phyloP scores from a whole-genome alignment of 768 basidiomycete genomes.

The Brasilioporus rufonigricans region DNA sequence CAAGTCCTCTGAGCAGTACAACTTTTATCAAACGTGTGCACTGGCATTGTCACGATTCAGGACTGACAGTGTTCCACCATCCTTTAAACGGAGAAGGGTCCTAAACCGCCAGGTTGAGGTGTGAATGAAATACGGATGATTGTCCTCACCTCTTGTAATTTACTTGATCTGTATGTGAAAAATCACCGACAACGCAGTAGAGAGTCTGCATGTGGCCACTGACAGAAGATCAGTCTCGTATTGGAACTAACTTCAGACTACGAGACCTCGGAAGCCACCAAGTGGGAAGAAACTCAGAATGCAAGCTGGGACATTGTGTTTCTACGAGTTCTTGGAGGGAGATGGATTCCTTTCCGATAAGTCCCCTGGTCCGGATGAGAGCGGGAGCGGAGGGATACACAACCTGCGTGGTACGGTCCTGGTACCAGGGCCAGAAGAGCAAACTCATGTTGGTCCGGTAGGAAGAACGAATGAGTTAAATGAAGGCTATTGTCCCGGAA shows the following conservation, averaged over 20 bases:
- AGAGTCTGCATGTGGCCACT: constrained; percentile 35
- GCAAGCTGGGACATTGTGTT: constrained; percentile 28
- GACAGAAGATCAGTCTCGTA: constrained; percentile 13
- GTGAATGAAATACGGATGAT: not conserved
- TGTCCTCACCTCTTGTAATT: constrained; percentile 29
- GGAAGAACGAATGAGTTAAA: not conserved
- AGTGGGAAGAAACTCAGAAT: constrained; percentile 27
- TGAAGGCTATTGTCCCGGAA: constrained; percentile 5
- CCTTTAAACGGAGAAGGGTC: constrained; percentile 28
- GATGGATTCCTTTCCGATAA: constrained; percentile 8
- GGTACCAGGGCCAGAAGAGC: constrained; percentile 15
- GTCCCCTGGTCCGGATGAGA: constrained; percentile 16
- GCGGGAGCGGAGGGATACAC: constrained; percentile 21
- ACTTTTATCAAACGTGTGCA: not conserved
- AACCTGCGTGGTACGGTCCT: constrained; percentile 16
- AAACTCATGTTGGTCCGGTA: constrained; percentile 15
- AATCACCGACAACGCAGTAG: constrained; percentile 31
- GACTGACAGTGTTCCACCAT: constrained; percentile 35
- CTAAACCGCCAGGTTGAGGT: constrained; percentile 15
- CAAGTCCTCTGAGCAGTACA: constrained; percentile 27
- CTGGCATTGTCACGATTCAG: not conserved
- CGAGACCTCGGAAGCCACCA: constrained; percentile 35
- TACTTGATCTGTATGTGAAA: constrained; percentile 30
- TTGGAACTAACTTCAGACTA: not conserved
- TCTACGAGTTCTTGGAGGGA: constrained; percentile 33